Evolutionary conservation across 2,329 filamentous ascomycete species (phyloP).

Genomic region (Magnaporthiopsis poae): DNA sequence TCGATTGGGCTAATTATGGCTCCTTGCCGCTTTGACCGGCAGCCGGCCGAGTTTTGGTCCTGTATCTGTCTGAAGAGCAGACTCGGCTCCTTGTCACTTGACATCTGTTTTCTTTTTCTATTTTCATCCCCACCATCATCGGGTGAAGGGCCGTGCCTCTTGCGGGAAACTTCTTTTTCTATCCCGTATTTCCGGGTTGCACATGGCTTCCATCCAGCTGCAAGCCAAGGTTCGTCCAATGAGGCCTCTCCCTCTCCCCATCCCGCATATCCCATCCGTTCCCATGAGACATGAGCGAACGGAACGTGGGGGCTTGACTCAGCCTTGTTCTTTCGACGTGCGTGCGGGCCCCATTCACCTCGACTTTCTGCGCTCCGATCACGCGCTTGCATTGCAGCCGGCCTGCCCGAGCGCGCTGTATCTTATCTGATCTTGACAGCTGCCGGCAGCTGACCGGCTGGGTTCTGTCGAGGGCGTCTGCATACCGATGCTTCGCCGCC

Average conservation of each 20-base stretch:
- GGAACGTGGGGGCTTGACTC: neutral
- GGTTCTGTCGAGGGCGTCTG: too few species aligned
- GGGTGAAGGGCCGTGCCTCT: neutral
- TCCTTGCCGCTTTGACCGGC: too few species aligned
- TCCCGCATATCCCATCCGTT: neutral
- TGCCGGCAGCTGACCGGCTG: too few species aligned
- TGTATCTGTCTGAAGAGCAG: too few species aligned
- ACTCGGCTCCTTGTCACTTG: too few species aligned
- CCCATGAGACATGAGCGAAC: neutral
- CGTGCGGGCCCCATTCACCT: neutral
- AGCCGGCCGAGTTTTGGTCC: too few species aligned
- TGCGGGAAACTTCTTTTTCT: neutral
- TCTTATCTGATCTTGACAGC: too few species aligned
- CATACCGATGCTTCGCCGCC: neutral
- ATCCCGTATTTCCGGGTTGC: too few species aligned
- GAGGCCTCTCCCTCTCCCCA: neutral
- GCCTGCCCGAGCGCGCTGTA: too few species aligned
- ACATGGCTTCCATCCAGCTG: neutral
- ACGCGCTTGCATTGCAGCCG: neutral
- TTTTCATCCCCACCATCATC: neutral
- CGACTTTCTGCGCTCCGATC: neutral
- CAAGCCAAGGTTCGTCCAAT: neutral
- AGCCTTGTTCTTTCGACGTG: neutral
- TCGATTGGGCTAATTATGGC: too few species aligned
- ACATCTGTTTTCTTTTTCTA: too few species aligned